Base-by-base conservation (phyloP, 2,329 filamentous ascomycete species). In the Hypomyces perniciosus region DNA sequence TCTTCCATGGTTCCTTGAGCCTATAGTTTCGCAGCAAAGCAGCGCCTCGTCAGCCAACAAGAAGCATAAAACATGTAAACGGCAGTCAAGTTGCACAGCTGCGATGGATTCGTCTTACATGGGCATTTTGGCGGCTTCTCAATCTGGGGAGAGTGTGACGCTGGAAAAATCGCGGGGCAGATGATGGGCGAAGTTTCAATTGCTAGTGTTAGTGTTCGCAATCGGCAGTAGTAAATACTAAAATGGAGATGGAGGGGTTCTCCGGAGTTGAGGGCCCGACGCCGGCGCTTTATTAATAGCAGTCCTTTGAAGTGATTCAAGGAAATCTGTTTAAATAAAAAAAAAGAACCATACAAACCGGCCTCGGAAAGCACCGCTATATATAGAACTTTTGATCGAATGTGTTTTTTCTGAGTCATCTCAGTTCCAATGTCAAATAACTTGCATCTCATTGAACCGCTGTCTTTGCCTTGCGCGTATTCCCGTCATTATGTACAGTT, bases 1-100 rank as follows among this genome's bases (percentile, higher is more conserved):
- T 91, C 61, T 77, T 85, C 60, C 80, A 89, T 38, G 86, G 86
- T 61, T 90, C 83, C 62, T 85, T 80, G 68, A 90, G 85, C 85
- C 80, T 84, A 13, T 8, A 4, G 8, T n/a, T 8, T 40, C 10
- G 44, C 8, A 6, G 27, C 29, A 9, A 50, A 12, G 2, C 12
- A n/a, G 31, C 29, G 10, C 26, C 35, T 31, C 5, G 20, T 20
- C 20, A 20, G 20, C 20, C 20, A 20, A 2, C 20, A 20, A 20
- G 20, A 20, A 20, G 20, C 33, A 35, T 35, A n/a, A 37, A 13
- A 12, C 6, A 38, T 38, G 8, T n/a, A 38, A 6, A 20, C 6
- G 20, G 20, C 26, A 34, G 8, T 42, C 12, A 4, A 41, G 26
- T 10, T 20, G 46, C 38, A 20, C 37, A 41, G 7, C 30, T 8